Conservation (phyloP, 2,329 filamentous ascomycete genomes). For the Botrytis squamosa region DNA sequence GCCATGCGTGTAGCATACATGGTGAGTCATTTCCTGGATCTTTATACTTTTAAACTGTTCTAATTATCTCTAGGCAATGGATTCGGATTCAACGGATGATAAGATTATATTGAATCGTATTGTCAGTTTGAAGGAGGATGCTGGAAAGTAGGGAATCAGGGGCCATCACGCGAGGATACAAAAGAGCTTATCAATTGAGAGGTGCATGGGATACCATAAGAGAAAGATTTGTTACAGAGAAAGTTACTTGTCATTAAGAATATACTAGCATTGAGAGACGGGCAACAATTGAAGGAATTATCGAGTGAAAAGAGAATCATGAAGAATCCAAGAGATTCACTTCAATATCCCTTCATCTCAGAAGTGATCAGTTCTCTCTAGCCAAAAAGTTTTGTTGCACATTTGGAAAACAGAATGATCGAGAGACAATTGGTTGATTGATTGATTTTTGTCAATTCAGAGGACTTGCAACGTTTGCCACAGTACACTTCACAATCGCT, state of each 20-base stretch:
- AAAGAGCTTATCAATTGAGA: not conserved
- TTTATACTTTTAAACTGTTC: not conserved
- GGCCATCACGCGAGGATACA: not conserved
- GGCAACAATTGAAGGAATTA: not conserved
- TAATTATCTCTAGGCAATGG: constrained; percentile 53
- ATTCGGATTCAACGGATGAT: constrained; percentile 75
- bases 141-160: constrained; percentile 55
- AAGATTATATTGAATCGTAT: constrained; percentile 87
- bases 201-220: not conserved
- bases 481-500: not conserved
- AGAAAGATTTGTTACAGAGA: not conserved
- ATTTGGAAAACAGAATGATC: not conserved
- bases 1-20: constrained; percentile 80
- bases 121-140: constrained; percentile 85
- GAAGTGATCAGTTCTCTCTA: not conserved
- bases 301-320: not conserved
- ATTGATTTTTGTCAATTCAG: not conserved
- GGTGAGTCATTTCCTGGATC: constrained; percentile 27
- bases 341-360: not conserved
- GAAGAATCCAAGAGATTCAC: not conserved
- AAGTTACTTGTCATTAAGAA: not conserved
- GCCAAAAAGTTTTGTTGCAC: not conserved
- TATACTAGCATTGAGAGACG: not conserved
- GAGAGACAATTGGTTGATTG: not conserved
- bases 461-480: not conserved